Evolutionary conservation across 441 rosid species (phyloP), one percentile per base, ranked within the genome.

Genomic region (Eruca vesicaria): DNA sequence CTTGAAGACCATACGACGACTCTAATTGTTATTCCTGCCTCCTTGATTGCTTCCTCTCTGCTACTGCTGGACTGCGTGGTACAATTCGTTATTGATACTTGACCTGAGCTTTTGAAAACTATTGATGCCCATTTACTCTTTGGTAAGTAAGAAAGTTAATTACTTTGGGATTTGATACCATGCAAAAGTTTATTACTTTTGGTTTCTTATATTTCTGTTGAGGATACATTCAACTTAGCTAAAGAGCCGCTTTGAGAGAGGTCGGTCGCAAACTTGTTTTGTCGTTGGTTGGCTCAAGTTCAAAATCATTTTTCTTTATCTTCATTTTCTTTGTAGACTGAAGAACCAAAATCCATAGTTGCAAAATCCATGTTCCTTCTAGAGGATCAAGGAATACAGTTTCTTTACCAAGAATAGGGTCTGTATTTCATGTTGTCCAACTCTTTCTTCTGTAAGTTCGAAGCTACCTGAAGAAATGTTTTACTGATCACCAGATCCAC

Each of bases 31-130:
- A 91, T 80, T 18, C 97, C 98, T 19, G 89, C 89, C 1, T 73
- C 88, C n/a, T n/a, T n/a, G 9, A 78, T 45, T 71, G 82, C 89
- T n/a, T 86, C 55, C n/a, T n/a, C 72, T 94, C 65, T 86, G 85
- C 36, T 89, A 84, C 70, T 96, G 98, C 71, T 96, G 98, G 98
- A 96, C 98, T 26, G 88, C 98, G 4, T 92, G 97, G 99, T 16
- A 90, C 91, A 4, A 85, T 96, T 70, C 86, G 93, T 12, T 84
- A 89, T 77, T 96, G 99, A 98, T 98, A 96, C 80, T 90, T 94
- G 77, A 41, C 90, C 98, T 4, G 95, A 87, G 82, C 82, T 89
- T 80, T 78, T 96, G 75, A 94, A 87, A 81, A 92, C 86, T 3
- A 63, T 96, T 15, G 82, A 92, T 71, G 75, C 91, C 98, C 0